Base-by-base conservation (phyloP, 2,329 filamentous ascomycete genomes). In the Phyllosticta citribraziliensis region DNA sequence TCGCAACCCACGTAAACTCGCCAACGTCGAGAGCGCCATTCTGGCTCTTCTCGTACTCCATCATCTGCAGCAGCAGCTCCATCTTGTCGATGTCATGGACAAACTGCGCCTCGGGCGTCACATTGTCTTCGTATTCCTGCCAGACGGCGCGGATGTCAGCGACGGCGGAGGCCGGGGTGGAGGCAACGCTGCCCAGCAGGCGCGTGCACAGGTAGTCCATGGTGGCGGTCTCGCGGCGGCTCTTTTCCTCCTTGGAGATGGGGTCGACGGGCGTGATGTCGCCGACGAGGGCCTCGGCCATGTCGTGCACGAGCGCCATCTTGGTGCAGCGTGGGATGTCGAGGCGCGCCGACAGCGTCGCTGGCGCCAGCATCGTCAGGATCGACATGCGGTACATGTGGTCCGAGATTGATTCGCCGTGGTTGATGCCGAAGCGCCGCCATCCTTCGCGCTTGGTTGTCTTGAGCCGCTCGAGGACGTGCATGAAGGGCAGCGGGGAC, bases 351-450 rank as follows among this genome's bases (percentile, higher is more conserved):
- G 85, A 81, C 11, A 97, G 83, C 1, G 87, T 77, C 0, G 89
- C 81, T 1, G 94, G 93, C 2, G 91, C 91, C 66, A 97, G 84
- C 86, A 99, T 89, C 65, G 90, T 91, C 74, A 99, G 91, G 67
- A 99, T 84, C 56, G 92, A 91, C 94, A 99, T 99, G 76, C 94
- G 91, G 77, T 97, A 99, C 94, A 99, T 99, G 81, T 99, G 94
- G 78, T 99, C 94, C 59, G 90, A 84, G 71, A 99, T 97, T 1
- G 91, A 96, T 75, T 99, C 94, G 72, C 90, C 88, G 62, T 76
- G 66, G 61, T 73, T 67, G 66, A 99, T 91, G 50, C 85, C 86
- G 72, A 97, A 97, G 47, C 94, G 85, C 61, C 89, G 84, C 94
- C 94, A 99, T 66, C 94, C 94, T 76, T 97, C 94, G 63, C 94